phyloP scores from a whole-genome alignment of 2,329 filamentous ascomycete genomes.

The Elsinoe ampelina region DNA sequence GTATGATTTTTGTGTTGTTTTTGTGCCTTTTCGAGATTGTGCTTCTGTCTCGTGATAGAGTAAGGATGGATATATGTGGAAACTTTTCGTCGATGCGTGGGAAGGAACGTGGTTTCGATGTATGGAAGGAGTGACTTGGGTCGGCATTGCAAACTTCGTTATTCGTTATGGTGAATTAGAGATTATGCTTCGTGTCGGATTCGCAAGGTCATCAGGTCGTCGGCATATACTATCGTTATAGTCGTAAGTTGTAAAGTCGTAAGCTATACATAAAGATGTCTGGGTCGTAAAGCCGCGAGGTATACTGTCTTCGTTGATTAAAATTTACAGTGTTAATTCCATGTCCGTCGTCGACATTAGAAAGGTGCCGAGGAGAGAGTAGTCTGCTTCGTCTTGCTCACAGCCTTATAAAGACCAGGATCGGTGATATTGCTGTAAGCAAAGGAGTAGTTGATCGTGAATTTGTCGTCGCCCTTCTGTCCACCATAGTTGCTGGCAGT shows the following conservation, averaged over 20 bases:
- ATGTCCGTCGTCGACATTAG: neutral
- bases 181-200: neutral
- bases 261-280: neutral
- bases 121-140: no score
- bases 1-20: neutral
- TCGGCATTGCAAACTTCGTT: no score
- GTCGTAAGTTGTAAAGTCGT: neutral
- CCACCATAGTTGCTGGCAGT: conserved; percentile 24
- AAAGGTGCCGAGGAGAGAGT: neutral
- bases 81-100: neutral
- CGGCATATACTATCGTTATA: neutral
- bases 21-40: neutral
- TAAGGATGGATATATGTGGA: neutral
- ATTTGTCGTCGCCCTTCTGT: conserved; percentile 18
- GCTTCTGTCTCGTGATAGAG: no score
- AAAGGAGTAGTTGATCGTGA: conserved; percentile 18
- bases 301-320: neutral
- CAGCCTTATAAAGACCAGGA: neutral
- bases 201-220: neutral
- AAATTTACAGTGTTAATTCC: neutral
- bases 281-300: neutral
- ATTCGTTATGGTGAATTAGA: no score
- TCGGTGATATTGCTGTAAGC: conserved; percentile 13
- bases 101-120: neutral
- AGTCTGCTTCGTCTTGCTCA: neutral